Evolutionary conservation across 2,329 filamentous ascomycete species (phyloP), one percentile per base, ranked within the genome.

Genomic region (Colletotrichum musicola): DNA sequence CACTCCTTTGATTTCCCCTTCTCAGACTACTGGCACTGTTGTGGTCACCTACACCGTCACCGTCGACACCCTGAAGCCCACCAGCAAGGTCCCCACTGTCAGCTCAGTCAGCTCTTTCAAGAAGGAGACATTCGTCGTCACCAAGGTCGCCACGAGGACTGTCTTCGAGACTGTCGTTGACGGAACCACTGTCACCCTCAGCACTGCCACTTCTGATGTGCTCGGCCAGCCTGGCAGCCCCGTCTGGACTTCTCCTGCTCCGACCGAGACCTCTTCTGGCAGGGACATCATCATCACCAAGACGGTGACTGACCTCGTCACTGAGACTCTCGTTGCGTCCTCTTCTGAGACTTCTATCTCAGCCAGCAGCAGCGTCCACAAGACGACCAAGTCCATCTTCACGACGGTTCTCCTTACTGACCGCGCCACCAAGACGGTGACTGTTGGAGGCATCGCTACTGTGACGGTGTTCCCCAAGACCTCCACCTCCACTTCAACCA

Each of bases 401-500:
- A 70, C 69, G 30, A 71, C 67, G 35, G n/a, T 70, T 42, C 42
- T 50, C 12, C 50, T 60, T 14, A 72, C 68, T 46, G 60, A 62
- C 14, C 47, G 44, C 4, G 64, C 64, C 30, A 74, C 72, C 20
- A 27, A 62, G 38, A 71, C 69, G 14, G 38, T 68, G 30, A 71
- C 47, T 27, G 46, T 58, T 47, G 71, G 56, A 50, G 60, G 49
- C 56, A 54, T 62, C 25, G 40, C 30, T 16, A 63, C 62, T 10
- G 38, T 67, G 30, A 69, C 67, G 12, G 14, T 68, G 27, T 44
- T 16, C 62, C 55, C 65, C 18, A 25, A 58, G 47, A n/a, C 30
- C 25, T 27, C 70, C 12, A 56, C 63, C 27, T 57, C 66, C 35
- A 51, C 59, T 47, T 59, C 72, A 73, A 68, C 72, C 46, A 57